Percentiles rank a stretch among this genome's conserved stretches.
phyloP scores from a whole-genome alignment of 1,284 basidiomycete species.

The Tilletia horrida region DNA sequence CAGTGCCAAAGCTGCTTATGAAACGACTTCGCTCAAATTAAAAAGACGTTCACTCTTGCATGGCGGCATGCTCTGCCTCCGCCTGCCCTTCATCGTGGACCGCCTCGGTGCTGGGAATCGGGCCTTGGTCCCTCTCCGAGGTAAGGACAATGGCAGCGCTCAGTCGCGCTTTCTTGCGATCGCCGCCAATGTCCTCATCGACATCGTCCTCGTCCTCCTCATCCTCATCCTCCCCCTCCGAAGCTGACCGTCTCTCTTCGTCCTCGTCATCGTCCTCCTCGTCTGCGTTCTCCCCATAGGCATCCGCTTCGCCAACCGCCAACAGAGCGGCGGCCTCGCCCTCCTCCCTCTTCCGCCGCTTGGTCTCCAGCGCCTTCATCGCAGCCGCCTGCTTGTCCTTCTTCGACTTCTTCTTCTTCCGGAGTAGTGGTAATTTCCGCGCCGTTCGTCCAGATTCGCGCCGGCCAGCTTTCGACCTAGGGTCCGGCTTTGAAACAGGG shows the following conservation, averaged over 20 bases:
- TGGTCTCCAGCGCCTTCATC: slow-evolving; percentile 12
- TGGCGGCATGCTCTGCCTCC: too few relatives aligned
- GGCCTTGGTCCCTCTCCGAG: too few relatives aligned
- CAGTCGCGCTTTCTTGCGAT: neutral
- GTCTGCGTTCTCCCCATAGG: neutral
- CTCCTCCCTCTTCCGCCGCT: slow-evolving; percentile 12
- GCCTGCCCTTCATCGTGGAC: too few relatives aligned
- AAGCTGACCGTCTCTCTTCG: neutral
- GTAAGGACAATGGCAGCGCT: too few relatives aligned
- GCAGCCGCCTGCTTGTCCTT: slow-evolving; percentile 14
- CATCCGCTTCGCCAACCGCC: neutral
- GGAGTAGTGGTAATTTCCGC: slow-evolving; percentile 2
- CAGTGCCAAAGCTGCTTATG: too few relatives aligned
- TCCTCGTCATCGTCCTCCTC: neutral
- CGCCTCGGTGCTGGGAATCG: too few relatives aligned
- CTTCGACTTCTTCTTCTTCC: slow-evolving; percentile 15
- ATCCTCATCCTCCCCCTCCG: neutral
- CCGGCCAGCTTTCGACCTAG: slow-evolving; percentile 1
- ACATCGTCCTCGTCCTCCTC: slow-evolving; percentile 6
- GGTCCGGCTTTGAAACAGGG: neutral
- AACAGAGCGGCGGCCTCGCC: slow-evolving; percentile 8
- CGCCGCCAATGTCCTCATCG: neutral
- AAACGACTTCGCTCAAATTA: too few relatives aligned
- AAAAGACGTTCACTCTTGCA: too few relatives aligned
- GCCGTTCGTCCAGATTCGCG: slow-evolving; percentile 3